Base-by-base conservation (phyloP, 495 filamentous ascomycete genomes). In the Hypoxylon subgilvum region DNA sequence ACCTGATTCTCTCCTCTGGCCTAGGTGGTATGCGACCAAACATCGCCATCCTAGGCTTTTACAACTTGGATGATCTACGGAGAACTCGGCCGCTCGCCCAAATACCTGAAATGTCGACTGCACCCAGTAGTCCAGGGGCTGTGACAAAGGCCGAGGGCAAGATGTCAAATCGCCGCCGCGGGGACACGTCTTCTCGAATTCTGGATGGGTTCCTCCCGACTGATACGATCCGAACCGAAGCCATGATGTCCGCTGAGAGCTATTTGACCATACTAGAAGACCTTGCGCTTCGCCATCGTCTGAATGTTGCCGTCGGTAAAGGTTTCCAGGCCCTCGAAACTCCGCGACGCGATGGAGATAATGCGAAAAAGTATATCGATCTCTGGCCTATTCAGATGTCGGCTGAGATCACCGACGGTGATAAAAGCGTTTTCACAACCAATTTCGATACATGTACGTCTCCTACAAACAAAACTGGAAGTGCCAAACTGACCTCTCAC, bases 11-110 rank as follows among this genome's bases (percentile, higher is more conserved):
- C 23, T 91, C 86, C 14, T 84, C 90, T 16, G 91, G 91, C 0
- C 75, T 96, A 3, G 91, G 91, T n/a, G 91, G 91, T 6, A 95
- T 96, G 91, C 71, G 91, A 41, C 91, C 91, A 1, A 95, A 96
- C 62, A 94, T 96, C 52, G 89, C 88, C 9, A 81, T 96, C 19
- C 65, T 89, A 42, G 86, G 86, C 8, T 86, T 88, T 66, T 88
- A 85, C 66, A 88, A 89, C 63, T 77, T 95, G 47, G 86, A 89
- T 36, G 89, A 93, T 39, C 80, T 87, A 40, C 80, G 87, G 36
- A 65, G 76, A 34, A 79, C 79, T 6, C 19, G 66, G 70, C 74
- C 73, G 4, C 21, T 65, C 1, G 55, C 72, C 28, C 61, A 71
- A 7, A 65, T 76, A 8, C 73, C 69, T 1, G 67, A 74, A 31